Percentiles rank a stretch among this genome's conserved stretches.
Evolutionary conservation across 2,329 filamentous ascomycete genomes (phyloP).

Genomic region (Colletotrichum tanaceti): DNA sequence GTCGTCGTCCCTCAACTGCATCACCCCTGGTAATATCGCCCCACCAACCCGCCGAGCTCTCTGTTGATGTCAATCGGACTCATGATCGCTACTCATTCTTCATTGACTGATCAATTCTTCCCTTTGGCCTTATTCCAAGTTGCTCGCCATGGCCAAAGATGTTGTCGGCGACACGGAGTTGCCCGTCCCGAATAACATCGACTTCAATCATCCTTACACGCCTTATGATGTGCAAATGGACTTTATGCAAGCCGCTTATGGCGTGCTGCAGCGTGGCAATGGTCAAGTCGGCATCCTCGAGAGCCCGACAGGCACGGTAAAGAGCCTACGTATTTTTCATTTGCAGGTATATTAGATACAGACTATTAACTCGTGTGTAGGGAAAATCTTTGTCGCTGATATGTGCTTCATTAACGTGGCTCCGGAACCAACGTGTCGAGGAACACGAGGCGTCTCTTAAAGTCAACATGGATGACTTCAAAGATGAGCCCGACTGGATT

Average conservation of each 20-base stretch:
- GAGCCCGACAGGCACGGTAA: constrained; percentile 84
- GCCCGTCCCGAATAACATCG: constrained; percentile 47
- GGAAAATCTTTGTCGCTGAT: constrained; percentile 94
- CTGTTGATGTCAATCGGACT: not conserved
- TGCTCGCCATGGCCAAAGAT: not conserved
- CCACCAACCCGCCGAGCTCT: not conserved
- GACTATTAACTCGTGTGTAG: constrained; percentile 50
- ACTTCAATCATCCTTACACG: constrained; percentile 88
- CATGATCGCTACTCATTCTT: too few species aligned
- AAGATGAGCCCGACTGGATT: constrained; percentile 87
- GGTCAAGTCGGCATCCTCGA: constrained; percentile 90
- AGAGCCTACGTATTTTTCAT: constrained; percentile 41
- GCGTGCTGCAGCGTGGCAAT: constrained; percentile 75
- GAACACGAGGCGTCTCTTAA: constrained; percentile 65
- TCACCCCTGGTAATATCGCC: constrained; percentile 9
- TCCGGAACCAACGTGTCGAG: constrained; percentile 81
- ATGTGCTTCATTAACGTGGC: constrained; percentile 88
- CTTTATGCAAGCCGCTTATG: constrained; percentile 87
- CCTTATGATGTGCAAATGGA: constrained; percentile 89
- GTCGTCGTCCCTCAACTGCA: not conserved
- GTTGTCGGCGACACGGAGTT: constrained; percentile 40
- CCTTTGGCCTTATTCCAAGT: not conserved
- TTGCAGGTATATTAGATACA: not conserved
- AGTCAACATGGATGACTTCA: constrained; percentile 56
- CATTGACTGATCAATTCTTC: too few species aligned